Base-by-base conservation (phyloP, 2,329 filamentous ascomycete species). In the Myriosclerotinia duriaeana region DNA sequence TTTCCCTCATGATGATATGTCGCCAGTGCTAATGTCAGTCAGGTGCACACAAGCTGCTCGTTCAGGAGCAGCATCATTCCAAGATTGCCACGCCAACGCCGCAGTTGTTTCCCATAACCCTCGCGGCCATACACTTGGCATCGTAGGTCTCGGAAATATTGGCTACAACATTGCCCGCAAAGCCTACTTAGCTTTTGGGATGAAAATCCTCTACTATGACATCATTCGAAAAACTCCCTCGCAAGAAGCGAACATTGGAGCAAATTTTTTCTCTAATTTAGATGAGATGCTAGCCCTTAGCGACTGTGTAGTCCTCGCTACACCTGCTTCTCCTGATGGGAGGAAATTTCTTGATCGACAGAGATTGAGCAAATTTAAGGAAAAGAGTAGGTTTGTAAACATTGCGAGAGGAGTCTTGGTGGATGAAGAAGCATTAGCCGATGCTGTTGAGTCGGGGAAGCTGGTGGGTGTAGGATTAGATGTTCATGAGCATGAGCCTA, bases 101-200 rank as follows among this genome's bases (percentile, higher is more conserved):
- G 86, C 87, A 0, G 80, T 81, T 6, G 80, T 81, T 17, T 87
- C 88, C 2, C 84, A 85, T 72, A 91, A 90, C 76, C 87, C 88
- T 1, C 83, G 85, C 22, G 80, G 82, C 15, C 84, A 85, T 64
- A 79, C 79, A 0, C 80, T 92, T 0, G 90, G 89, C 0, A 82
- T 92, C 38, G 83, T 93, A 36, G 90, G 90, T 0, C 80, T 92
- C 2, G 89, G 89, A 3, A 86, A 88, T 68, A 87, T 89, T 68
- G 87, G 87, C 3, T 84, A 83, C 70, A 80, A 80, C 46, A 82
- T 92, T 26, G 89, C 86, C 0, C 75, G 83, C 58, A 89, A 88
- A 71, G 84, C 83, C 0, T 75, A 78, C 36, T 71, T 80, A 0
- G 85, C 84, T 0, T 89, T 91, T 70, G 87, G 84, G 52, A 92